Conservation (phyloP, 2,329 filamentous ascomycete species). For the Phialophora expanda region DNA sequence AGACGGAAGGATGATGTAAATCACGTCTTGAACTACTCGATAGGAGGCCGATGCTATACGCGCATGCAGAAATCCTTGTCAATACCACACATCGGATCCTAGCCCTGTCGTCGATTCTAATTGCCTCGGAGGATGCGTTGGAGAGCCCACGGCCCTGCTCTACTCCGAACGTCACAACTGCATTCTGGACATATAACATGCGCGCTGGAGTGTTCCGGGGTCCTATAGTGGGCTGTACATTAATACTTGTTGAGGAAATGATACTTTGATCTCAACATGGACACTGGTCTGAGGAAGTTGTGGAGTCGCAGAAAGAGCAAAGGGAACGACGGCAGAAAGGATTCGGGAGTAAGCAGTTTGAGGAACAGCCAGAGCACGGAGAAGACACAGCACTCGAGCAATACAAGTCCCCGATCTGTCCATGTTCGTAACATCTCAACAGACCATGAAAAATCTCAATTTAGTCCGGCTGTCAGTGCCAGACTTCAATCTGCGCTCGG, state of each 20-base stretch:
- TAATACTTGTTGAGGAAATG: conserved; percentile 16
- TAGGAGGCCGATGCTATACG: too few relatives aligned
- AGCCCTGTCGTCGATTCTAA: background rate
- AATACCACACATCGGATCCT: background rate
- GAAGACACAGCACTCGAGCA: conserved; percentile 11
- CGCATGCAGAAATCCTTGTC: background rate
- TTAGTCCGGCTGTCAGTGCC: conserved; percentile 13
- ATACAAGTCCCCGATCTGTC: conserved; percentile 14
- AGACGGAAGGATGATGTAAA: background rate
- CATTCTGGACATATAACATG: conserved; percentile 6
- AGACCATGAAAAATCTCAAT: conserved; percentile 9
- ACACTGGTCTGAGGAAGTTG: conserved; percentile 33
- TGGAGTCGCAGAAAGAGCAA: conserved; percentile 37
- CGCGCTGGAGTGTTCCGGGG: conserved; percentile 3
- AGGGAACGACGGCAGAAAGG: conserved; percentile 23
- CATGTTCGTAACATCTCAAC: conserved; percentile 13
- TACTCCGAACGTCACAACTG: background rate
- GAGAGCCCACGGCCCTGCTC: background rate
- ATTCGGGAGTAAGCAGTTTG: conserved; percentile 23
- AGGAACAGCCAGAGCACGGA: conserved; percentile 29
- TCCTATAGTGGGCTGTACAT: conserved; percentile 14
- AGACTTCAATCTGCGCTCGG: conserved; percentile 30
- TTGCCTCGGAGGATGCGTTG: background rate
- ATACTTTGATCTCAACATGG: conserved; percentile 27
- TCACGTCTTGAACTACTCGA: background rate